phyloP scores from a whole-genome alignment of 257 asterid species.

The Solanum chmielewskii region DNA sequence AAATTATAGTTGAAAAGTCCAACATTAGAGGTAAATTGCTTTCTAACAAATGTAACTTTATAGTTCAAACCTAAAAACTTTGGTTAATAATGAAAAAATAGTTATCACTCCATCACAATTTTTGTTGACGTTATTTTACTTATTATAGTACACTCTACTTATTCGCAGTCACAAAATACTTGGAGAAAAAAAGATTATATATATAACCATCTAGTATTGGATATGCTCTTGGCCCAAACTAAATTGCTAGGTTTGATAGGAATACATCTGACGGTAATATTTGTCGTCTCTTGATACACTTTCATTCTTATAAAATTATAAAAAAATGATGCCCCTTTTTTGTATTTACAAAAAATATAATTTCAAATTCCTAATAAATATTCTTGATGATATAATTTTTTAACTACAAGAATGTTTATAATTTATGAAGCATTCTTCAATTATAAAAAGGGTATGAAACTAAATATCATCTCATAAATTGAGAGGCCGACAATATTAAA shows the following conservation, averaged over 20 bases:
- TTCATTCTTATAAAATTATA: too few relatives aligned
- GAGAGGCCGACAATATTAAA: neutral
- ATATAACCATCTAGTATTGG: neutral
- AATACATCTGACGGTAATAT: neutral
- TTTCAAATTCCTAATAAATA: neutral
- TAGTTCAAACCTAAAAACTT: too few relatives aligned
- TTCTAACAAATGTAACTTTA: too few relatives aligned
- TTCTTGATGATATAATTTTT: neutral
- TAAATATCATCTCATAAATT: neutral
- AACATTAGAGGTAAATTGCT: too few relatives aligned
- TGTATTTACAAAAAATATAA: neutral
- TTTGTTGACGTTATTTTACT: neutral
- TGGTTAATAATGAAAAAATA: neutral
- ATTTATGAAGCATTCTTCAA: neutral
- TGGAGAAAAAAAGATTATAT: neutral
- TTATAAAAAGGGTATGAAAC: neutral
- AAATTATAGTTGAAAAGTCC: too few relatives aligned
- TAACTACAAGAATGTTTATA: neutral
- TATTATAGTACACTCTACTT: neutral
- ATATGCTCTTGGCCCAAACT: neutral
- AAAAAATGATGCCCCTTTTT: too few relatives aligned
- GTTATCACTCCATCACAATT: too few relatives aligned
- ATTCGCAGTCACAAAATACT: neutral
- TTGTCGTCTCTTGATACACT: too few relatives aligned
- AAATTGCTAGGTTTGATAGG: neutral